Base-by-base conservation (phyloP, 306 rosid genomes). In the Prunus salicina region DNA sequence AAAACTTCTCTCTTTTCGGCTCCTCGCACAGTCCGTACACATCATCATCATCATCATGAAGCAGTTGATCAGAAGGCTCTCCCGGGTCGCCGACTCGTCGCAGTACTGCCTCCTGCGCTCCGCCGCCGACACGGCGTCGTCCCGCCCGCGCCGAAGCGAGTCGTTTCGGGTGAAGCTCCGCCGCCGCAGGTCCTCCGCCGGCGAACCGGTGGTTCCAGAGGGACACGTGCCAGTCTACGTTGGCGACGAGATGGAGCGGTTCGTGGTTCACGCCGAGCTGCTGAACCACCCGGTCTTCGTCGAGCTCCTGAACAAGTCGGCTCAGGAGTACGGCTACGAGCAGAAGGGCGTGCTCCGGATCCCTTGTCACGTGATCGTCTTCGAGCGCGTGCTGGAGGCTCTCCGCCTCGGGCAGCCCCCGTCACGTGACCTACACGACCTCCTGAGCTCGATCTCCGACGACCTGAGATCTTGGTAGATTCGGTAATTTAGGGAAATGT, bases 221-320 rank as follows among this genome's bases (percentile, higher is more conserved):
- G 98, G 98, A 0, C 92, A 90, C 78, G 89, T 94, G 0, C 98
- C 98, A 67, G 88, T 94, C 71, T 92, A 89, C 87, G 98, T 95
- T 13, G 98, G 98, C 32, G 96, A 92, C 16, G 97, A 95, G 89
- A 91, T 92, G 98, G 88, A 88, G 70, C 76, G 94, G 41, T 92
- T 92, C 63, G 97, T 87, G 2, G 93, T 95, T 9, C 71, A 76
- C 62, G 96, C 96, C 0, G 97, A 95, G 81, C 84, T 95, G 8
- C 64, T 95, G 6, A 92, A 95, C 82, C 97, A 95, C 46, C 98
- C 97, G 6, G 67, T 90, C 53, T 95, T 95, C 84, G 87, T 92
- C 4, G 86, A 92, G 81, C 98, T 94, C 2, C 85, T 95, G 28
- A 86, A 92, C 84, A 84, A 83, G 49, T 92, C 98, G 49, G 97